phyloP scores from a whole-genome alignment of 176 grass and related monocot species.

The Aegilops umbellulata region DNA sequence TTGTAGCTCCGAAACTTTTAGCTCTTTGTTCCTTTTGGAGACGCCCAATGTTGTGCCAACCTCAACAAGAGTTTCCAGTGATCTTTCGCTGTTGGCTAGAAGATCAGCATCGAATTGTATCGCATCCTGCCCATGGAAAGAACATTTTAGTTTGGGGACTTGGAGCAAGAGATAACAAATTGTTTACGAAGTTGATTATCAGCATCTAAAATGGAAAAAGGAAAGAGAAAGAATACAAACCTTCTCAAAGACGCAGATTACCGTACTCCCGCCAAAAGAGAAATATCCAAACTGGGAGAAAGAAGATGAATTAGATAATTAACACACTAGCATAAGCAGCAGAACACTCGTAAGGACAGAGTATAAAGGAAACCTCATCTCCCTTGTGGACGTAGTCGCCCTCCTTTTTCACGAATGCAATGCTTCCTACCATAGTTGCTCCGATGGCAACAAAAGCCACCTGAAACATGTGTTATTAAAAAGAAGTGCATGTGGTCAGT shows the following conservation, averaged over 20 bases:
- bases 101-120: constrained; percentile 89
- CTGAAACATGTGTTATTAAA: constrained; percentile 40
- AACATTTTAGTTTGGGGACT: neutral
- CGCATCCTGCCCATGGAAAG: constrained; percentile 35
- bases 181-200: too few species aligned
- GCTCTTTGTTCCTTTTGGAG: constrained; percentile 39
- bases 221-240: constrained; percentile 20
- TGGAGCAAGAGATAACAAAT: neutral
- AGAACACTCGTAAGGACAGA: neutral
- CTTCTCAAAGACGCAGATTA: constrained; percentile 97
- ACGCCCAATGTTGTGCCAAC: constrained; percentile 70
- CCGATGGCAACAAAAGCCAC: constrained; percentile 98
- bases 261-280: constrained; percentile 96
- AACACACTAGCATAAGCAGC: constrained; percentile 7
- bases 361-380: constrained; percentile 73
- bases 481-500: constrained; percentile 10
- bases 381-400: constrained; percentile 78
- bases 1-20: constrained; percentile 32
- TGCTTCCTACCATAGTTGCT: constrained; percentile 98
- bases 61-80: constrained; percentile 84
- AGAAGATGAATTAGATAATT: constrained; percentile 17
- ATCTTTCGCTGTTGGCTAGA: constrained; percentile 67
- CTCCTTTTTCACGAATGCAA: constrained; percentile 66
- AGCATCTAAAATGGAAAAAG: neutral
- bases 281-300: constrained; percentile 88